phyloP scores from a whole-genome alignment of 75 land plant species.

The Cryptomeria japonica region DNA sequence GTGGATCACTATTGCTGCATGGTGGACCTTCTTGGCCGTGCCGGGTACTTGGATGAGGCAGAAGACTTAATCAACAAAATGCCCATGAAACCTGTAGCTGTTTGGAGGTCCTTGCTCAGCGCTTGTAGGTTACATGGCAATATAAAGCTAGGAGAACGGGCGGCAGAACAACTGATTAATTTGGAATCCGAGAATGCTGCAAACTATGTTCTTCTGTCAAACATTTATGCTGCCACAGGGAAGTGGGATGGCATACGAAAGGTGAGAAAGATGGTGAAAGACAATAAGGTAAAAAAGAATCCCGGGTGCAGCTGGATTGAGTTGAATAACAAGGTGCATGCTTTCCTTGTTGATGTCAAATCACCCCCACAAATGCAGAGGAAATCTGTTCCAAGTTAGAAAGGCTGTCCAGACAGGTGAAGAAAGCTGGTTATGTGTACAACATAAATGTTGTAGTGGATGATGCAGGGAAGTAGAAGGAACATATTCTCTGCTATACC shows the following conservation, averaged over 20 bases:
- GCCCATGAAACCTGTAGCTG: conserved; percentile 15
- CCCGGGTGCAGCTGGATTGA: conserved; percentile 66
- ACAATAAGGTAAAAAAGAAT: conserved; percentile 44
- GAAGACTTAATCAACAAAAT: conserved; percentile 16
- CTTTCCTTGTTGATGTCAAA: neutral
- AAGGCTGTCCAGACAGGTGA: neutral
- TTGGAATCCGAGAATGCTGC: conserved; percentile 31
- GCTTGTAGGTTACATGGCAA: conserved; percentile 27
- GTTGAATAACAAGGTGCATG: conserved; percentile 16
- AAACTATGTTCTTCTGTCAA: conserved; percentile 41
- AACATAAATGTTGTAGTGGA: neutral
- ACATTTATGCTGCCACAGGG: conserved; percentile 50
- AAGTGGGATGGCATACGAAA: conserved; percentile 41
- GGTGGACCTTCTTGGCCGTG: conserved; percentile 29
- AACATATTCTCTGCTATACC: neutral
- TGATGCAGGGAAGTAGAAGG: neutral
- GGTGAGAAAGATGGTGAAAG: conserved; percentile 42
- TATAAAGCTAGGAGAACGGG: conserved; percentile 10
- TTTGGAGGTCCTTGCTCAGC: conserved; percentile 23
- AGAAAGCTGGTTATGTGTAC: neutral
- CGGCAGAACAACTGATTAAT: conserved; percentile 17
- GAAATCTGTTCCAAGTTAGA: neutral
- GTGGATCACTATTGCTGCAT: conserved; percentile 27
- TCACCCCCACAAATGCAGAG: neutral
- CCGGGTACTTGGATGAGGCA: conserved; percentile 23